phyloP scores from a whole-genome alignment of 306 rosid genomes.

The Cicer arietinum region DNA sequence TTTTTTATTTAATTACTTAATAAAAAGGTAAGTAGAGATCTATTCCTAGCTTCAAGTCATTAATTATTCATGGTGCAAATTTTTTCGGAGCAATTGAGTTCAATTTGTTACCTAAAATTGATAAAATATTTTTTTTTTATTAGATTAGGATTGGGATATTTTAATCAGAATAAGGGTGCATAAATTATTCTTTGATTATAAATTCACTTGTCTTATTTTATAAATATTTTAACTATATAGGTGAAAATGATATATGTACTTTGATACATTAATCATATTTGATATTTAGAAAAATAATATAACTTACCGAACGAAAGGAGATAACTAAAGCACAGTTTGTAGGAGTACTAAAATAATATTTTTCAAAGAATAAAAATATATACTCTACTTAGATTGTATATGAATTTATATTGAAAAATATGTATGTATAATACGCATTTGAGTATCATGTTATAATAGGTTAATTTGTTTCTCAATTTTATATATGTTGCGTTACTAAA shows the following conservation, averaged over 20 bases:
- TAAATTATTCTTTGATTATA: not conserved
- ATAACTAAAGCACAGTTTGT: not conserved
- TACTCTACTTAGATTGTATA: not conserved
- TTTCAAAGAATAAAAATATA: not conserved
- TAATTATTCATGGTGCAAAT: too few species aligned
- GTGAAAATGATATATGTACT: not conserved
- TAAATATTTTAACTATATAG: not conserved
- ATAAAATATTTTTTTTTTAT: too few species aligned
- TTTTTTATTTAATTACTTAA: not conserved
- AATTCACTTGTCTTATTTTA: conserved; percentile 1
- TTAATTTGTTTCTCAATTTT: not conserved
- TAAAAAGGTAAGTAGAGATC: not conserved
- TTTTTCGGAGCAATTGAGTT: too few species aligned
- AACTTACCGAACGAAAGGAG: not conserved
- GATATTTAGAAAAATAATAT: not conserved
- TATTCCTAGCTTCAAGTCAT: not conserved
- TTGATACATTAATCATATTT: not conserved
- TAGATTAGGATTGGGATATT: not conserved
- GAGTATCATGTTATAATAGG: not conserved
- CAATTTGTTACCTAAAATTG: too few species aligned
- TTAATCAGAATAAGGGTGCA: not conserved
- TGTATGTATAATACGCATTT: too few species aligned
- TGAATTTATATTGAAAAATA: not conserved
- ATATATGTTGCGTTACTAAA: not conserved
- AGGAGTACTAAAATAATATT: not conserved